These are phyloP conservation scores for Candida ponderosae DNA, from an alignment of 805 yeast species.

Conservation along the genomic window DNA sequence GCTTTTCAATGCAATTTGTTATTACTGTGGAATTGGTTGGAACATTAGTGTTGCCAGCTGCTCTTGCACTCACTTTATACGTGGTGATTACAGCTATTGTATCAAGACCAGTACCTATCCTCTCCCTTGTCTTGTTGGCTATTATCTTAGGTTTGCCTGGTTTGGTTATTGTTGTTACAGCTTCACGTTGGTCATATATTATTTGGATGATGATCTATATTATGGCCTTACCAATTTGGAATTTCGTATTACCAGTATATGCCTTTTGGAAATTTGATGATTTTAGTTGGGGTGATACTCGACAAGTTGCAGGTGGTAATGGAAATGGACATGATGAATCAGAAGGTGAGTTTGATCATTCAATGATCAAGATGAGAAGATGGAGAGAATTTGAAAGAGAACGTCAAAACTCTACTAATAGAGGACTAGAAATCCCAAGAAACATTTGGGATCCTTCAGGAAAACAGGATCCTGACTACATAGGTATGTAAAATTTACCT, in stretches of 20 bases:
- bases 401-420: slow-evolving; percentile 10
- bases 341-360: slow-evolving; percentile 87
- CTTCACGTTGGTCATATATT: slow-evolving; percentile 63
- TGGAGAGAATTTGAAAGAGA: slow-evolving; percentile 93
- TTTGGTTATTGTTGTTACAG: slow-evolving; percentile 69
- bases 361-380: slow-evolving; percentile 80
- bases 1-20: slow-evolving; percentile 92
- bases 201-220: slow-evolving; percentile 76
- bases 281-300: slow-evolving; percentile 93
- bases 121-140: slow-evolving; percentile 71
- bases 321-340: slow-evolving; percentile 59
- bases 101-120: slow-evolving; percentile 64
- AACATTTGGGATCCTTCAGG: slow-evolving; percentile 20
- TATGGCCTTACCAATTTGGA: slow-evolving; percentile 88
- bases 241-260: slow-evolving; percentile 76
- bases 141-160: slow-evolving; percentile 85
- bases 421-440: slow-evolving; percentile 15
- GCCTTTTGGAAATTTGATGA: slow-evolving; percentile 95
- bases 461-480: background rate
- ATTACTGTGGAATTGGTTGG: slow-evolving; percentile 80
- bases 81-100: slow-evolving; percentile 66
- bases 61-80: slow-evolving; percentile 75
- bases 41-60: slow-evolving; percentile 83
- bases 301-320: slow-evolving; percentile 67
- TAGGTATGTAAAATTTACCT: background rate